These are phyloP conservation scores for Saururus chinensis DNA, from an alignment of 164 flowering plant genomes.

Conservation along the genomic window DNA sequence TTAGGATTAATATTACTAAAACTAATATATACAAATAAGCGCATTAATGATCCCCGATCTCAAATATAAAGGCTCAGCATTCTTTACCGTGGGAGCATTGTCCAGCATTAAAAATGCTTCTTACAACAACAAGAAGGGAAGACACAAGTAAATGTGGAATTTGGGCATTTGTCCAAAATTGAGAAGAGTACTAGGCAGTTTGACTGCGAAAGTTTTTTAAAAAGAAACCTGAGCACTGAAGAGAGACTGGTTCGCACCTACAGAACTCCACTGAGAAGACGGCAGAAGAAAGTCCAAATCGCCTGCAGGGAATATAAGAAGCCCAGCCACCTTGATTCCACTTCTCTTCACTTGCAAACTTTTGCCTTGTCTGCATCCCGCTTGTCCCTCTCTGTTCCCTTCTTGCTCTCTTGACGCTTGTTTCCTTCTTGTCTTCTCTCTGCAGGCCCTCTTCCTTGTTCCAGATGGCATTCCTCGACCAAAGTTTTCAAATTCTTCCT, in stretches of 20 bases:
- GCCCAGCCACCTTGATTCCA: neutral
- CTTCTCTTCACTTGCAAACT: neutral
- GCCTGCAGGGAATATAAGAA: slow-evolving; percentile 1
- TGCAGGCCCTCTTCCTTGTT: neutral
- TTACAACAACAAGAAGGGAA: no score
- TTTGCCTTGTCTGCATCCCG: slow-evolving; percentile 3
- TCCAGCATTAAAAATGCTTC: no score
- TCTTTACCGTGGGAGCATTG: no score
- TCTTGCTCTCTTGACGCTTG: neutral
- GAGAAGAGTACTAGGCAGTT: no score
- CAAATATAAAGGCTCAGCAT: no score
- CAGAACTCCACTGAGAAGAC: neutral
- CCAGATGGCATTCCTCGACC: neutral
- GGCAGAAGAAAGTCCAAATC: slow-evolving; percentile 4
- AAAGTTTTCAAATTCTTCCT: neutral
- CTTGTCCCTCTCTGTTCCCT: slow-evolving; percentile 4
- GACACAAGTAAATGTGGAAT: no score
- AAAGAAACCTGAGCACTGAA: no score
- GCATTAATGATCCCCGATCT: no score
- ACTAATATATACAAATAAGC: no score
- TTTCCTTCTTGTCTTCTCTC: neutral
- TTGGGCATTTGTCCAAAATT: no score
- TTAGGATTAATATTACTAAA: no score
- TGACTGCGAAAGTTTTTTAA: no score
- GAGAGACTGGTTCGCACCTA: neutral